Conservation (phyloP, 1,139 yeast genomes). For the Meyerozyma sp. region DNA sequence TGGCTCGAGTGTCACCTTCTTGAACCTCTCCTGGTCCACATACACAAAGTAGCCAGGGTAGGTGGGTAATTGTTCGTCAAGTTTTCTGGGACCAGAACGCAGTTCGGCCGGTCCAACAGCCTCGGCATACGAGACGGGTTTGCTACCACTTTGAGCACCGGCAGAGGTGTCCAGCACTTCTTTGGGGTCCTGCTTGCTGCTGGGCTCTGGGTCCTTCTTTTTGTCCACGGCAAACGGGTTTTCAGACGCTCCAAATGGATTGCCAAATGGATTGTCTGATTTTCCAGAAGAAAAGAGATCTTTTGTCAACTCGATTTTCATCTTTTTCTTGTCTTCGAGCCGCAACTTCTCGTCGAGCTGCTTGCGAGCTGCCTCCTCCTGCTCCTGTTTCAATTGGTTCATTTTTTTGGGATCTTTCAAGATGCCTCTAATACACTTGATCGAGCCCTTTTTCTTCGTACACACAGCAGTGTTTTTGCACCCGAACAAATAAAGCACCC, state of each 20-base stretch:
- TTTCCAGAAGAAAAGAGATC: slow-evolving; percentile 27
- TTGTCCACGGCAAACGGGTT: slow-evolving; percentile 18
- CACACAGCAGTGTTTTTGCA: slow-evolving; percentile 59
- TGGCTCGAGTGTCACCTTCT: slow-evolving; percentile 28
- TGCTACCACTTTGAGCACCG: neutral
- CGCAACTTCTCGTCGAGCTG: slow-evolving; percentile 39
- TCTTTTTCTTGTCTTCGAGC: slow-evolving; percentile 18
- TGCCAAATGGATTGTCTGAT: slow-evolving; percentile 8
- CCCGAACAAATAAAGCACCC: slow-evolving; percentile 74
- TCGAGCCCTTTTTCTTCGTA: slow-evolving; percentile 60
- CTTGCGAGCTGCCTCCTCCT: slow-evolving; percentile 27
- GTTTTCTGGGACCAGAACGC: slow-evolving; percentile 4
- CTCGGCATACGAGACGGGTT: neutral
- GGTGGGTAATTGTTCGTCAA: slow-evolving; percentile 29
- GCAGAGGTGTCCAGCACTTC: slow-evolving; percentile 7
- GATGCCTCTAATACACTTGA: slow-evolving; percentile 73
- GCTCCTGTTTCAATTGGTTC: slow-evolving; percentile 31
- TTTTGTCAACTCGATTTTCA: slow-evolving; percentile 39
- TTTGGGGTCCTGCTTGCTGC: neutral
- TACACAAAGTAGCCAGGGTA: slow-evolving; percentile 64
- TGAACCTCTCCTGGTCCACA: slow-evolving; percentile 62
- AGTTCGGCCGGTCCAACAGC: slow-evolving; percentile 3
- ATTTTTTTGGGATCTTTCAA: slow-evolving; percentile 51
- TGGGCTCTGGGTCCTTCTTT: slow-evolving; percentile 3
- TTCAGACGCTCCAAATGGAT: slow-evolving; percentile 24